Evolutionary conservation across 73 alveolate species (phyloP).

Genomic region (Symbiodinium pilosum): DNA sequence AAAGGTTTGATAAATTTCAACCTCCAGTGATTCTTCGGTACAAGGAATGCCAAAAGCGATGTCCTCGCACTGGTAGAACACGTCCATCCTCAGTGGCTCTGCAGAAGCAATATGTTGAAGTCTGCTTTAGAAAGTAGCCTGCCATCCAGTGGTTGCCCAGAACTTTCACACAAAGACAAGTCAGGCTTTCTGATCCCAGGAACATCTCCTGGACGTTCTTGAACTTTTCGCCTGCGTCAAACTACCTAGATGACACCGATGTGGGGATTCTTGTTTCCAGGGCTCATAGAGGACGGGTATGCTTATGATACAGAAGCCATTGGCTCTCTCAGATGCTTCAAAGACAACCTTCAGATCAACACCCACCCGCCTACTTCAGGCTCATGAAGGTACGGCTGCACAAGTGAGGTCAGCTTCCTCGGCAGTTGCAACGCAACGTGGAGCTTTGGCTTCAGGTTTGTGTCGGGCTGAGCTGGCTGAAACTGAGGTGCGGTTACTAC

Average conservation of each 20-base stretch:
- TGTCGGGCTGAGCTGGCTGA: too few relatives aligned
- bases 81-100: constrained; percentile 56
- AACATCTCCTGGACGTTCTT: constrained; percentile 86
- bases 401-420: constrained; percentile 59
- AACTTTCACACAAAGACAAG: not conserved
- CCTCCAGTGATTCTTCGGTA: too few relatives aligned
- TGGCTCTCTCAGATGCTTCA: not conserved
- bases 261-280: not conserved
- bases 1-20: not conserved
- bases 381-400: constrained; percentile 91
- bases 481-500: too few relatives aligned
- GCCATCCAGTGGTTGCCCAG: not conserved
- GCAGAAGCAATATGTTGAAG: too few relatives aligned
- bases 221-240: constrained; percentile 47
- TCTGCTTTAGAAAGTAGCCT: too few relatives aligned
- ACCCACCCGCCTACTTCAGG: constrained; percentile 55
- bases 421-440: not conserved
- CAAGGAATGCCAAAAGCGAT: not conserved
- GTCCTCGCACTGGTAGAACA: constrained; percentile 93
- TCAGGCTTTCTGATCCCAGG: constrained; percentile 29
- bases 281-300: not conserved
- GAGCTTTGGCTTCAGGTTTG: too few relatives aligned
- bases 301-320: too few relatives aligned
- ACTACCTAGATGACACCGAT: too few relatives aligned
- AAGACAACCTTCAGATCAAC: not conserved